These are phyloP conservation scores for Mrakia gelida DNA, from an alignment of 768 basidiomycete species.

Conservation along the genomic window DNA sequence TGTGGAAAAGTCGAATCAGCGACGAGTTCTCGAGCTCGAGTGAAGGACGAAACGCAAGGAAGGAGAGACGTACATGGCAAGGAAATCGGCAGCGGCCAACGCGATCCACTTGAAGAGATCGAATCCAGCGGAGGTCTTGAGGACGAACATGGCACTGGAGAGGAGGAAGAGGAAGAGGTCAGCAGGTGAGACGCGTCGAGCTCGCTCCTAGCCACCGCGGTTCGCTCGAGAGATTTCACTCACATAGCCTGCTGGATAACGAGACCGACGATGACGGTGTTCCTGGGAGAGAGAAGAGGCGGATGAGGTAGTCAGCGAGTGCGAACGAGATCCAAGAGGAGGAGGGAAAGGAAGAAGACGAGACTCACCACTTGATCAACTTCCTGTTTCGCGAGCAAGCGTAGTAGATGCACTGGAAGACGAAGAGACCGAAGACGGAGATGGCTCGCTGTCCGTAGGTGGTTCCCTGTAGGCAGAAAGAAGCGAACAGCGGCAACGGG, in stretches of 20 bases:
- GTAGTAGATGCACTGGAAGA: conserved; percentile 77
- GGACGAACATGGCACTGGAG: conserved; percentile 67
- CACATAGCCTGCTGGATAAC: conserved; percentile 72
- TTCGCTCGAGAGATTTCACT: too few relatives aligned
- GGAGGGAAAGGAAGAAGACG: background rate
- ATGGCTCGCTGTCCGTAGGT: conserved; percentile 76
- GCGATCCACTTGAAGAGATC: conserved; percentile 66
- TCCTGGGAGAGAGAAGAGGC: background rate
- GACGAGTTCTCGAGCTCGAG: too few relatives aligned
- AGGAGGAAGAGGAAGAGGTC: too few relatives aligned
- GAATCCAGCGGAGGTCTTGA: conserved; percentile 78
- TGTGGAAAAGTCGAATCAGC: too few relatives aligned
- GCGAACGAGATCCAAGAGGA: background rate
- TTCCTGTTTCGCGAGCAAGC: conserved; percentile 59
- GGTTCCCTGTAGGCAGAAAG: conserved; percentile 50
- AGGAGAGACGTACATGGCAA: conserved; percentile 47
- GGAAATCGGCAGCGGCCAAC: conserved; percentile 51
- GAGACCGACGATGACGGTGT: conserved; percentile 51
- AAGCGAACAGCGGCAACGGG: background rate
- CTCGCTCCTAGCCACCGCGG: too few relatives aligned
- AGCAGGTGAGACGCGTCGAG: too few relatives aligned
- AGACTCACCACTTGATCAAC: conserved; percentile 59
- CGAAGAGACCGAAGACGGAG: conserved; percentile 68
- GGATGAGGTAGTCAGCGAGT: background rate
- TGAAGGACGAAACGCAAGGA: too few relatives aligned